A percentile compares a stretch with the other conserved stretches of the same genome.
Conservation (phyloP, 148 eudicot genomes). For the Selenicereus undatus region DNA sequence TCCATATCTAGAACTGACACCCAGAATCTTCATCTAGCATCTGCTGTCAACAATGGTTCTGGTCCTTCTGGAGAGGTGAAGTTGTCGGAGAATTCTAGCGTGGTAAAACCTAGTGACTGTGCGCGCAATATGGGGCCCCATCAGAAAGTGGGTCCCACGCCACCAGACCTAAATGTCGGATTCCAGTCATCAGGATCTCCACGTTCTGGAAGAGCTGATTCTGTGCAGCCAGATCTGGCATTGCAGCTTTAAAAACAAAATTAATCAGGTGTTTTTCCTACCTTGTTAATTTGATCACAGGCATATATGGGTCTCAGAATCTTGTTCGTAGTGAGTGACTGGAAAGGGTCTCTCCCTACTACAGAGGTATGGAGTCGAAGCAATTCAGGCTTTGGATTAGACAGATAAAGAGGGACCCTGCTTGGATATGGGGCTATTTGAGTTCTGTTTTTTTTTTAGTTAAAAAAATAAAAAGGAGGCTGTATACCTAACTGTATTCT, state of each 20-base stretch:
- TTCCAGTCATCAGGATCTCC: slow-evolving; percentile 39
- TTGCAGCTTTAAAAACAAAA: slow-evolving; percentile 32
- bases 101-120: slow-evolving; percentile 16
- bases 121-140: neutral
- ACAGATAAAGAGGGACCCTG: neutral
- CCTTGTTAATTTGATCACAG: slow-evolving; percentile 17
- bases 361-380: slow-evolving; percentile 9
- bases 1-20: slow-evolving; percentile 16
- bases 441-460: neutral
- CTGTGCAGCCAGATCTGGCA: slow-evolving; percentile 38
- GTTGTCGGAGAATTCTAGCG: slow-evolving; percentile 15
- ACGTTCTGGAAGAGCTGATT: slow-evolving; percentile 26
- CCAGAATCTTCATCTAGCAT: slow-evolving; percentile 6
- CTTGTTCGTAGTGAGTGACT: slow-evolving; percentile 17
- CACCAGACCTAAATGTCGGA: slow-evolving; percentile 45
- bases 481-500: slow-evolving; percentile 27
- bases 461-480: neutral
- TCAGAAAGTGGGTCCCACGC: slow-evolving; percentile 23
- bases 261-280: slow-evolving; percentile 14
- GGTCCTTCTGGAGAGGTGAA: slow-evolving; percentile 12
- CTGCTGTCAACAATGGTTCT: slow-evolving; percentile 8
- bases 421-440: neutral
- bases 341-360: slow-evolving; percentile 12
- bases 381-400: neutral
- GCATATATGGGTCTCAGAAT: slow-evolving; percentile 10